These are phyloP conservation scores for Stagonosporopsis rhizophila DNA, from an alignment of 2,329 filamentous ascomycete species.

Conservation along the genomic window DNA sequence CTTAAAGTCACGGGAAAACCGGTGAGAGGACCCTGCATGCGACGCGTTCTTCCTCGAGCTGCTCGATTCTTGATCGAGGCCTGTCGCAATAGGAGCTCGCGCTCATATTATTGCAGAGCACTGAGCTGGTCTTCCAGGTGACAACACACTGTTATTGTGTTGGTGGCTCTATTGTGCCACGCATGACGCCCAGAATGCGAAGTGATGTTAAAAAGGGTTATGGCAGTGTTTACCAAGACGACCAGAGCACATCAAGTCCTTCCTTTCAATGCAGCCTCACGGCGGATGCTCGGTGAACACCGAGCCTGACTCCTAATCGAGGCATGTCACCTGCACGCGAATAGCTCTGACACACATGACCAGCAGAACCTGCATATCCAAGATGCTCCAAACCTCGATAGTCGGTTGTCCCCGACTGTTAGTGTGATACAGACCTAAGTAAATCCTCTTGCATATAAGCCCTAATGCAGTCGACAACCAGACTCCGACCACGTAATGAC, in stretches of 20 bases:
- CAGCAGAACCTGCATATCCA: background rate
- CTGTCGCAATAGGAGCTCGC: background rate
- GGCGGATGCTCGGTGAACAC: background rate
- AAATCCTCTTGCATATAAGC: background rate
- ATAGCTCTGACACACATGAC: background rate
- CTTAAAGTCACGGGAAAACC: conserved; percentile 2
- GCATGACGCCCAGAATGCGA: too few species aligned
- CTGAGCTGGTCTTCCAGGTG: background rate
- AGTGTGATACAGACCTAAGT: background rate
- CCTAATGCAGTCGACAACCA: conserved; percentile 1
- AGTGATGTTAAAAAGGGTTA: background rate
- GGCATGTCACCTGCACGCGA: background rate
- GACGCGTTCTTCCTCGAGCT: background rate
- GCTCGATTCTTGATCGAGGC: background rate
- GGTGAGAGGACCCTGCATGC: conserved; percentile 13
- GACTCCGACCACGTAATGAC: background rate
- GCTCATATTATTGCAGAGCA: background rate
- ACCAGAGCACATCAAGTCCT: background rate
- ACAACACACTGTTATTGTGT: background rate
- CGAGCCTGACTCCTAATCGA: background rate
- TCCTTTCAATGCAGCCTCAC: background rate
- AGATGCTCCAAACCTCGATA: background rate
- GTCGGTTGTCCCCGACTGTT: background rate
- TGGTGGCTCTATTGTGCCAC: background rate
- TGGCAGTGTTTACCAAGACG: background rate